Base-by-base conservation (phyloP, 2,329 filamentous ascomycete species). In the Neoascochyta sp. region DNA sequence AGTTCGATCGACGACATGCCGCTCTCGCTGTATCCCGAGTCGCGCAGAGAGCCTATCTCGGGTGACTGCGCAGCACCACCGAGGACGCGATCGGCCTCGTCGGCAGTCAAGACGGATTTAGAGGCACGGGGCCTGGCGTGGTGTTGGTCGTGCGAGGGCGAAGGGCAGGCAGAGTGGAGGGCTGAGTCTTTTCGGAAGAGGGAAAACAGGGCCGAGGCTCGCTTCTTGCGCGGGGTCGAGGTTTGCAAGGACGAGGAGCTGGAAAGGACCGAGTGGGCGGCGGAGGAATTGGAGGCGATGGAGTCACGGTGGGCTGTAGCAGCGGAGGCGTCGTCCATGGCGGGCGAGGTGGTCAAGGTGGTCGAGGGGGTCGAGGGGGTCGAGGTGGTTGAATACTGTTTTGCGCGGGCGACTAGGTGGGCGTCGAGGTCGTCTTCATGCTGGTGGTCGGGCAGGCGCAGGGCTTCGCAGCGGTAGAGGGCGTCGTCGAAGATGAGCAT, bases 401-500 rank as follows among this genome's bases (percentile, higher is more conserved):
- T 38, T 15, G 58, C 58, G 23, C 43, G 34, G 22, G 52, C 28
- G 22, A 42, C 47, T 18, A 61, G 42, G 14, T 52, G 45, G 19
- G 49, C 45, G 24, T 62, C 56, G 18, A 60, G 15, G 11, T 55
- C 43, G 32, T 62, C 56, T 29, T 63, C 60, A 22, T 34, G 52
- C 17, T 59, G 46, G 31, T 35, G 32, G 1, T 36, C 38, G 2
- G 49, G 44, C 9, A 59, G 44, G 15, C 38, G 29, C 14, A 63
- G 45, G 4, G 52, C 60, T 30, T 63, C 58, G n/a, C 44, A 29
- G 7, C 43, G 37, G 31, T 59, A 63, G 22, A 53, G 31, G 22
- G 45, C 42, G 33, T 63, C 48, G 44, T 62, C 57, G 35, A 63
- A 61, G 18, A 63, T 57, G 42, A 52, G 49, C 18, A 50, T 52